These are phyloP conservation scores for Lepidium africanum DNA, from an alignment of 345 rosid genomes.

Conservation along the genomic window DNA sequence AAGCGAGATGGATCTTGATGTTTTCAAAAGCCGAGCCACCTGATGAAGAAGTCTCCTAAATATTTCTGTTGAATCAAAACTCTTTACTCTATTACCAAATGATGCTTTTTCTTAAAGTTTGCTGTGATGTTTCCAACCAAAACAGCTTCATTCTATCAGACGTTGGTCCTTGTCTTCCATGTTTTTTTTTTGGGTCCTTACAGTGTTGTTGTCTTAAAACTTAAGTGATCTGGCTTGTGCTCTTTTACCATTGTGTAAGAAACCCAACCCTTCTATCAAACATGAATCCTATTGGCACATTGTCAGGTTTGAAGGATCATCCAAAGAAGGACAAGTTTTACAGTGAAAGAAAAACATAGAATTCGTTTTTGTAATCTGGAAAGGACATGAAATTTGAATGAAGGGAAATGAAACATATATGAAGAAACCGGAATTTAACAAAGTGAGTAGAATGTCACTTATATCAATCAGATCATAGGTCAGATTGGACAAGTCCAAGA, in stretches of 20 bases:
- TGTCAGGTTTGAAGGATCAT: not conserved
- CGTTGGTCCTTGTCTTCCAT: constrained; percentile 13
- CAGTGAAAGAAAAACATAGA: no score
- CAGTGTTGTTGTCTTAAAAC: constrained; percentile 8
- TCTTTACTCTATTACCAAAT: not conserved
- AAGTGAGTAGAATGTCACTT: no score
- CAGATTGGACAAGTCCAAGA: no score
- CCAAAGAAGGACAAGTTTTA: not conserved
- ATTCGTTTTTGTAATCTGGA: no score
- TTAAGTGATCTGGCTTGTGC: constrained; percentile 10
- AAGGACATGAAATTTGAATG: no score
- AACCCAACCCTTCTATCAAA: constrained; percentile 6
- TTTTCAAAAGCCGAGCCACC: constrained; percentile 42
- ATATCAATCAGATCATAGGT: no score
- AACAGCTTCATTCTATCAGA: constrained; percentile 29
- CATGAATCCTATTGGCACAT: constrained; percentile 4
- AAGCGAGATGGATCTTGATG: constrained; percentile 54
- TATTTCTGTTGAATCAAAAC: not conserved
- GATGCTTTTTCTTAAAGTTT: constrained; percentile 21
- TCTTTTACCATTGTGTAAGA: constrained; percentile 15
- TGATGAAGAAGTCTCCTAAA: not conserved
- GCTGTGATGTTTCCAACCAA: constrained; percentile 29
- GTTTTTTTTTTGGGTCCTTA: not conserved
- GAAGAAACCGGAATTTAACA: no score
- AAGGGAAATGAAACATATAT: no score